Evolutionary conservation across 2,329 filamentous ascomycete species (phyloP), one percentile per base, ranked within the genome.

Genomic region (Coniochaeta sp.): DNA sequence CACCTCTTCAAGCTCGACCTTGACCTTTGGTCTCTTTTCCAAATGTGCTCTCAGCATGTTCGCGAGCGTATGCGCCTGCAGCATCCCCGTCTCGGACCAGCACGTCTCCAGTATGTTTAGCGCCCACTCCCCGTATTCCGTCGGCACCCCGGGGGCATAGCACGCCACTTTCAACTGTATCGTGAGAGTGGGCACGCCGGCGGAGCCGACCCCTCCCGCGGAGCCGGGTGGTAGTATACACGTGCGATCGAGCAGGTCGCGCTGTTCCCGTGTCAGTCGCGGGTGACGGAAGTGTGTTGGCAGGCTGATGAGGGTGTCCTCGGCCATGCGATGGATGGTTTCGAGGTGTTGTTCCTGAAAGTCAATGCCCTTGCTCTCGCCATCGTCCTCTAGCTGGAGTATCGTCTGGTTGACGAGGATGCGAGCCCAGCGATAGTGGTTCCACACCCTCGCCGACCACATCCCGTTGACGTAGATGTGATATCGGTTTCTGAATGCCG

Each of bases 401-500:
- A 84, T 71, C 38, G 72, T 68, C 54, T 81, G 72, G 59, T 72
- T 76, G 14, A 74, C 60, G 9, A 83, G 63, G 22, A 82, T 75
- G n/a, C 78, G 75, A 6, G 73, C 71, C 71, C 78, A 82, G 22
- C 82, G 78, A 57, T 78, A 82, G 56, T 83, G 75, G 53, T 78
- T 80, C 78, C 78, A 84, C 35, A 78, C 70, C 22, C 76, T 72
- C 8, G 75, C 77, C 16, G 73, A 66, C 71, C 75, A 81, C 51
- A 81, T 72, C 13, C 45, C 45, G 55, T 77, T 73, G 14, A 64
- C 63, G 57, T 85, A 85, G 20, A 71, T 61, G 60, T 85, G 79
- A 58, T 79, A 83, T 51, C 71, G 68, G 12, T 73, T 71, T 16
- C 73, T 69, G 54, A 80, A 82, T 50, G 79, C 69, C 10, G 71